A percentile compares a stretch with the other conserved stretches of the same genome.
phyloP scores from a whole-genome alignment of 176 grass and related monocot species.

The Oropetium thomaeum region DNA sequence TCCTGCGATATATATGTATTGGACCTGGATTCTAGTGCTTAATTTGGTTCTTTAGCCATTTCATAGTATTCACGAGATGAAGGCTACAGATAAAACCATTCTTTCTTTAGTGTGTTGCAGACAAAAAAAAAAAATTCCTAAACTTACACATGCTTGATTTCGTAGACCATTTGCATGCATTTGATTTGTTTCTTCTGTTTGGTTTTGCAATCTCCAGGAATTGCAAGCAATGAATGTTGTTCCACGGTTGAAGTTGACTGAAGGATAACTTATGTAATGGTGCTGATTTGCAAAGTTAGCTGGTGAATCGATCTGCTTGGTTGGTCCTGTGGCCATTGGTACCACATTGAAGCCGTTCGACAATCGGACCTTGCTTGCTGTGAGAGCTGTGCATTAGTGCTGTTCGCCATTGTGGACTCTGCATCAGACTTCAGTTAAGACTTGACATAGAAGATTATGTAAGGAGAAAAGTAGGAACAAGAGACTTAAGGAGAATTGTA shows the following conservation, averaged over 20 bases:
- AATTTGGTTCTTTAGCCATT: too few relatives aligned
- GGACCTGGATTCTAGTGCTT: too few relatives aligned
- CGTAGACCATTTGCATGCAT: not conserved
- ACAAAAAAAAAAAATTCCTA: too few relatives aligned
- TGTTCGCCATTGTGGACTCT: not conserved
- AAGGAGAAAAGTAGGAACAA: not conserved
- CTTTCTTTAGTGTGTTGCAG: too few relatives aligned
- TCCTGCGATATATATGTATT: too few relatives aligned
- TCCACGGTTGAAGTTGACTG: conserved; percentile 67
- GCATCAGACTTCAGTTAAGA: not conserved
- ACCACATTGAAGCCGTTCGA: not conserved
- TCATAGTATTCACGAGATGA: too few relatives aligned
- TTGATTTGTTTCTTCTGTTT: not conserved
- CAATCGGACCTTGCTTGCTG: not conserved
- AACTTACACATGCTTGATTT: not conserved
- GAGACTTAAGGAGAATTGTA: not conserved
- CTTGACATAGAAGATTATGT: not conserved
- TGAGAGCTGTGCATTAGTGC: not conserved
- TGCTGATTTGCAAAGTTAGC: not conserved
- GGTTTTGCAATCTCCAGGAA: conserved; percentile 42
- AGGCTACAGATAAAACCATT: too few relatives aligned
- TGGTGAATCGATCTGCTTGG: not conserved
- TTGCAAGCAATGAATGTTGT: conserved; percentile 91
- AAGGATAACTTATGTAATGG: conserved; percentile 34
- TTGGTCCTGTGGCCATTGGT: not conserved